Evolutionary conservation across 2,329 filamentous ascomycete genomes (phyloP).

Genomic region (Hymenotorrendiella dingleyae): DNA sequence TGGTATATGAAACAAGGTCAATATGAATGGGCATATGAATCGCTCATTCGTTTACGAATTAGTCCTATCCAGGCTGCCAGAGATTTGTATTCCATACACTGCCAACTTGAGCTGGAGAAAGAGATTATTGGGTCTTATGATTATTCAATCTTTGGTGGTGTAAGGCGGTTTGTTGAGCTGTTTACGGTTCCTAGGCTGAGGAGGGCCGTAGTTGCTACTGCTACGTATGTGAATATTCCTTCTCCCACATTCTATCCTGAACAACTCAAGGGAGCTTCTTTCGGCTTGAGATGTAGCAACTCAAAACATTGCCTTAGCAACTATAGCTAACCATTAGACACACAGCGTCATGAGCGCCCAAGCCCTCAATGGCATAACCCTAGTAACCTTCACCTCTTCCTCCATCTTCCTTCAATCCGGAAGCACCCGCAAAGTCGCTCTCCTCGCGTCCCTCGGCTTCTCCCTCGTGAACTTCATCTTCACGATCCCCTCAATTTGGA

Average conservation of each 20-base stretch:
- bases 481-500: slow-evolving; percentile 58
- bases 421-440: slow-evolving; percentile 45
- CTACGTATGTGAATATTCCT: slow-evolving; percentile 34
- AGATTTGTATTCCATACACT: slow-evolving; percentile 59
- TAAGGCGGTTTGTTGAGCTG: slow-evolving; percentile 53
- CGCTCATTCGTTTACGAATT: slow-evolving; percentile 47
- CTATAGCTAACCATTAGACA: too few relatives aligned
- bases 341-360: too few relatives aligned
- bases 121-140: slow-evolving; percentile 9
- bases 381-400: slow-evolving; percentile 68
- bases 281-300: slow-evolving; percentile 18
- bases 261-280: neutral
- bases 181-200: slow-evolving; percentile 63
- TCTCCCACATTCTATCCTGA: neutral
- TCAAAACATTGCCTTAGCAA: too few relatives aligned
- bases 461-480: slow-evolving; percentile 59
- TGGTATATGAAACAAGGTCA: slow-evolving; percentile 63
- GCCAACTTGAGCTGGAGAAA: slow-evolving; percentile 54
- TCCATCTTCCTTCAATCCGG: slow-evolving; percentile 54
- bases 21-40: slow-evolving; percentile 54
- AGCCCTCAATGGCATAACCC: slow-evolving; percentile 50
- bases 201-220: slow-evolving; percentile 54
- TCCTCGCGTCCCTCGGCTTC: slow-evolving; percentile 57
- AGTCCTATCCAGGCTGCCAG: slow-evolving; percentile 51
- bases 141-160: slow-evolving; percentile 35